Evolutionary conservation across 129 eudicot species (phyloP), one percentile per base, ranked within the genome.

Genomic region (Lonicera japonica): DNA sequence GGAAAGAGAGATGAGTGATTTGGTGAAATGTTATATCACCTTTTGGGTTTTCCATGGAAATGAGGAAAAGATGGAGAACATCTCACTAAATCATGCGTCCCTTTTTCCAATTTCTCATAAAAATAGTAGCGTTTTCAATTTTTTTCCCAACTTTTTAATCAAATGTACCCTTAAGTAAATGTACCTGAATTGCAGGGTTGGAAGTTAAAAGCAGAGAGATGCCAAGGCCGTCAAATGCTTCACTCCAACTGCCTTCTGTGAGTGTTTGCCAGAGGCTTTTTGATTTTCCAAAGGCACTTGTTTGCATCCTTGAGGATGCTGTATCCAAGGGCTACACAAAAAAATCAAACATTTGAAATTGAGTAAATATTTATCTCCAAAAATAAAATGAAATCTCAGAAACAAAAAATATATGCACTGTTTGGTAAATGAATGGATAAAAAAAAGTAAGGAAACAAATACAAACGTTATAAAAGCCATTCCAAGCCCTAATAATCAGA

Each of bases 171-270:
- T 29, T 29, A 29, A 29, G 36, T 6, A 29, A 29, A n/a, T 34
- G 46, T 80, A 80, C 91, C 77, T 84, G 91, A 71, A 84, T 84
- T 71, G 91, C 86, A 60, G 91, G 91, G 70, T 84, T 84, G 62
- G 91, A 77, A 71, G 91, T 84, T 57, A 84, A 52, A 45, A 84
- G 87, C 64, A 84, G 82, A 45, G 91, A 84, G 21, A 84, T 80
- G 70, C 91, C 87, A 54, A 84, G 91, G 14, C 91, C 91, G 15
- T 84, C 91, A 80, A 74, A 84, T 48, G 91, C 91, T 68, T 80
- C 81, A 66, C 81, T 77, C 91, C 91, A 84, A 40, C 73, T 75
- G 41, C 91, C 87, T 68, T 71, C 87, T 0, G 87, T 66, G 48
- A 84, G 84, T 70, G 81, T 84, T 53, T 46, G 58, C 91, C 84